phyloP scores from a whole-genome alignment of 345 rosid genomes.

The Boechera stricta region DNA sequence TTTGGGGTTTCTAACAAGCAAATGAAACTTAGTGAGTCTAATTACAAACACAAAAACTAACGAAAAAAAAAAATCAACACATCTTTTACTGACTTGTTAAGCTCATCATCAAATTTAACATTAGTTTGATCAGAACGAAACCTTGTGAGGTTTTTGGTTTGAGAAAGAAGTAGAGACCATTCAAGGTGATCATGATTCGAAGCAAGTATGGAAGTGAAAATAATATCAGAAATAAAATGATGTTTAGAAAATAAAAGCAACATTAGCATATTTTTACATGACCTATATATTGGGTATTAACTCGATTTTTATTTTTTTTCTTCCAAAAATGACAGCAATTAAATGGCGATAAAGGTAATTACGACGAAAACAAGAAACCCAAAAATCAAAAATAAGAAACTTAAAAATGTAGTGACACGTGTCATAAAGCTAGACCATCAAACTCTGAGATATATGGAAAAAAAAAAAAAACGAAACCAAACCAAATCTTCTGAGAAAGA shows the following conservation, averaged over 20 bases:
- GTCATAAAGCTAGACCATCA: conserved; percentile 37
- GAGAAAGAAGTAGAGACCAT: no score
- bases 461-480: conserved; percentile 20
- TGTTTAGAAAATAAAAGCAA: neutral
- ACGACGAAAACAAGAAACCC: neutral
- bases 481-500: conserved; percentile 31
- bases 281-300: neutral
- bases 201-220: neutral
- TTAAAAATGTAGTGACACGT: conserved; percentile 4
- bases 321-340: neutral
- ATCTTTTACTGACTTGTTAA: conserved; percentile 9
- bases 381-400: neutral
- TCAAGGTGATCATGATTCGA: no score
- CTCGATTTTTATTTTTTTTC: neutral
- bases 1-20: neutral
- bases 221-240: neutral
- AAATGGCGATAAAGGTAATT: neutral
- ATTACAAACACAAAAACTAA: neutral
- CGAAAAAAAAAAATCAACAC: neutral
- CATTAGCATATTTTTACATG: neutral
- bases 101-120: neutral
- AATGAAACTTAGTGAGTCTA: neutral
- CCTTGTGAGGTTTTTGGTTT: neutral
- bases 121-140: conserved; percentile 2
- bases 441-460: neutral